These are phyloP conservation scores for Passalora sequoiae DNA, from an alignment of 2,329 filamentous ascomycete species.

Conservation along the genomic window DNA sequence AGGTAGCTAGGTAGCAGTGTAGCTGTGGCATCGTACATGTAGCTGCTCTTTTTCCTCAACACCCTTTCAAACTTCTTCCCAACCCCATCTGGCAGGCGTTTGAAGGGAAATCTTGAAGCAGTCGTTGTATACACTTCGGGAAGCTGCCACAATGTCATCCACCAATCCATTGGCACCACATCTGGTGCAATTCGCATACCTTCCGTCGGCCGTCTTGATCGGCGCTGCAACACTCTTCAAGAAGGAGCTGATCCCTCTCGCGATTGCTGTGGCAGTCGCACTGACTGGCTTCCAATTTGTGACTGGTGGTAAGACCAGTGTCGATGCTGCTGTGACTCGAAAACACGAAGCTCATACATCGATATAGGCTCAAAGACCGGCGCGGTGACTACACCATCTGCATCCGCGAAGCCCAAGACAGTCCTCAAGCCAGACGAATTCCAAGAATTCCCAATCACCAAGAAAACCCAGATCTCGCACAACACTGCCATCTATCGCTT, in stretches of 20 bases:
- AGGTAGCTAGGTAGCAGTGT: no score
- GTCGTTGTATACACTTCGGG: neutral
- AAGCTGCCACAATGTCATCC: conserved; percentile 7
- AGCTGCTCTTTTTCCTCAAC: no score
- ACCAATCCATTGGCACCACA: conserved; percentile 6
- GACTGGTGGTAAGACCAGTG: conserved; percentile 13
- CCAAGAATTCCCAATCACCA: conserved; percentile 86
- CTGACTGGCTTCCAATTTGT: conserved; percentile 10
- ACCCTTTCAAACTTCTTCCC: no score
- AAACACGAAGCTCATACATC: neutral
- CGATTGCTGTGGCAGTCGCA: conserved; percentile 43
- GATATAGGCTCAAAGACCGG: neutral
- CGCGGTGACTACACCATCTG: conserved; percentile 6
- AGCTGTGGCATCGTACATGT: no score
- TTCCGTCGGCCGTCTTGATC: conserved; percentile 72
- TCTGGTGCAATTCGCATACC: conserved; percentile 51
- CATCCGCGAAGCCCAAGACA: conserved; percentile 62
- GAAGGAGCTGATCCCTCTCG: conserved; percentile 68
- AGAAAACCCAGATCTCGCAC: conserved; percentile 94
- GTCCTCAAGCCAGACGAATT: conserved; percentile 82
- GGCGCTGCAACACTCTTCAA: conserved; percentile 73
- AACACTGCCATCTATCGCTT: conserved; percentile 99
- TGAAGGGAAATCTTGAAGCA: no score
- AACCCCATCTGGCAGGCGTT: no score
- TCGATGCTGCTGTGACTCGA: no score